Base-by-base conservation (phyloP, 768 basidiomycete species). In the Termitomyces sp. region DNA sequence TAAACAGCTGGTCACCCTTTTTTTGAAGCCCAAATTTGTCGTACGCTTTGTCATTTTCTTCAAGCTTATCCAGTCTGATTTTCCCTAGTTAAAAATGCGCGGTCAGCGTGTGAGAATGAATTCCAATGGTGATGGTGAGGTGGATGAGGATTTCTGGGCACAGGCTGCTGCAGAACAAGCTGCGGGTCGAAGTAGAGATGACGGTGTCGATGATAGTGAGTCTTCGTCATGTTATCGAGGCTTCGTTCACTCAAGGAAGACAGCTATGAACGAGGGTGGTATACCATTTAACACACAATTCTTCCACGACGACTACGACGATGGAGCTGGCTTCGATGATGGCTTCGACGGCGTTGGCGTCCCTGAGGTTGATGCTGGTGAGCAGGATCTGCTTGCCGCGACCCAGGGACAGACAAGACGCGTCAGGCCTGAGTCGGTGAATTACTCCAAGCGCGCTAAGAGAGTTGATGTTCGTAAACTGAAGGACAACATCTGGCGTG, bases 401-500 rank as follows among this genome's bases (percentile, higher is more conserved):
- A 92, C 93, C 0, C 86, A 91, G 63, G 78, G 78, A 46, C 83
- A 85, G 64, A 82, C 86, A 36, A 85, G 91, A 53, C 88, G 92
- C 10, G 86, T 91, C 39, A 78, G 86, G 63, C 94, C 94, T 6
- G 90, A 97, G 67, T 82, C 84, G 52, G 93, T 99, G 62, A 92
- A 94, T 62, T 98, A 97, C 67, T 88, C 95, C 2, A 95, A 94
- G 73, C 84, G 90, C 37, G 97, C 96, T 3, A 99, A 98, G 75
- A 78, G 96, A 42, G 96, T 99, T 22, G 97, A 98, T 67, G 96
- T 99, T 37, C 83, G 93, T 67, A 94, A 90, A 73, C 75, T 99
- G 61, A 99, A 99, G 76, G 96, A 98, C 59, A 96, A 94, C 64
- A 98, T 99, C 48, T 98, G 97, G 97, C 91, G 83, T 69, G 90